Evolutionary conservation across 73 alveolate species (phyloP), one percentile per base, ranked within the genome.

Genomic region (Durusdinium trenchii): DNA sequence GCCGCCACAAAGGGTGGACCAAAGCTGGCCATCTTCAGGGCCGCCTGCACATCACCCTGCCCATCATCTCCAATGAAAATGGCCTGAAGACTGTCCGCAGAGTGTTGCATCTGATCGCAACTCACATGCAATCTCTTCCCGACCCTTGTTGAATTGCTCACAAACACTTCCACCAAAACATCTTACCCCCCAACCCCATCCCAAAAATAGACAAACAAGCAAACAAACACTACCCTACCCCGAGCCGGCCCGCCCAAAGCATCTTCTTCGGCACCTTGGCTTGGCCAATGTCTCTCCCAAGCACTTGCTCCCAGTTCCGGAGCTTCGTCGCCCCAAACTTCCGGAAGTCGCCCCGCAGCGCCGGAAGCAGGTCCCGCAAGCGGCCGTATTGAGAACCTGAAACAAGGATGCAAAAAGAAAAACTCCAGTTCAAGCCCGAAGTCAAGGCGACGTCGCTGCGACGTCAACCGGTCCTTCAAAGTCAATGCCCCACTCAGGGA

Each of bases 1-100:
- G 98, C 98, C 48, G 98, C 98, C 42, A 67, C 98, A 71, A 91
- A 91, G 57, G 98, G 98, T 43, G 98, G 98, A 23, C 98, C 98
- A n/a, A 91, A 91, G 43, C n/a, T 5, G 61, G 90, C 98, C 98
- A 91, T 91, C 79, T 48, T 57, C 60, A 52, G 47, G 36, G 98
- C 98, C 35, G 98, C 98, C 76, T 91, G 98, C 45, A 91, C 98
- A 26, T 91, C 98, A n/a, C 98, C 98, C 23, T 91, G 98, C 23
- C 98, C 98, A 48, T 91, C 82, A 50, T 91, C 98, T 5, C 98
- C 98, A 43, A 91, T 67, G 76, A 91, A 91, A 40, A 91, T 52
- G 61, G 98, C 98, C 98, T 90, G 47, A n/a, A n/a, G n/a, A n/a
- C n/a, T n/a, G n/a, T n/a, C n/a, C n/a, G n/a, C n/a, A n/a, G n/a